Conservation (phyloP, 2,329 filamentous ascomycete genomes). For the Eurotiales sp. region DNA sequence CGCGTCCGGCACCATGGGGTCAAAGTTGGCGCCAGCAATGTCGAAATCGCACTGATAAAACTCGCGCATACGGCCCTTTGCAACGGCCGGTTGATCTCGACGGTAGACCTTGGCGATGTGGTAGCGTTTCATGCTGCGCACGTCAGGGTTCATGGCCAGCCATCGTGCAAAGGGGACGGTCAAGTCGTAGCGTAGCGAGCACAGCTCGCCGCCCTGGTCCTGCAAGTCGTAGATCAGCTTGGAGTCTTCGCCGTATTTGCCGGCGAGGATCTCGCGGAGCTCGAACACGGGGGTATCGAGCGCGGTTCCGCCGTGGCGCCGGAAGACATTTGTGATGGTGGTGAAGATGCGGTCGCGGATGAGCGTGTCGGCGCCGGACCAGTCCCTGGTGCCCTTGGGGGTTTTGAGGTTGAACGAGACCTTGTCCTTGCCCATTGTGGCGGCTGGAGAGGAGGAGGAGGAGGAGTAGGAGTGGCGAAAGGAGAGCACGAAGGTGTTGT, state of each 20-base stretch:
- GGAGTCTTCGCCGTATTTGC: constrained; percentile 89
- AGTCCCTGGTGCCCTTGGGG: constrained; percentile 88
- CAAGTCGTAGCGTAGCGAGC: constrained; percentile 79
- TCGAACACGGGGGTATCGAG: constrained; percentile 84
- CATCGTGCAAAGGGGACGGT: constrained; percentile 89
- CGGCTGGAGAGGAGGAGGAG: constrained; percentile 11
- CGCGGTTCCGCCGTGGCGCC: constrained; percentile 74
- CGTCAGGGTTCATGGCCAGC: constrained; percentile 82
- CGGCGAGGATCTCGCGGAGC: constrained; percentile 77
- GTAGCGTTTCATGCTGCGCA: constrained; percentile 86
- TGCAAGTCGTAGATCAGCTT: constrained; percentile 88
- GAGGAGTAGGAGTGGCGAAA: constrained; percentile 7
- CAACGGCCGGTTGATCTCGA: constrained; percentile 78
- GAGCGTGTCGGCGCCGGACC: constrained; percentile 73
- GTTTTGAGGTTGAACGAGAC: constrained; percentile 68
- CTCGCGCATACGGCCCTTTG: constrained; percentile 88
- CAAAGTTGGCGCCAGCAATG: constrained; percentile 75
- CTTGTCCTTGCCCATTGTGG: constrained; percentile 24
- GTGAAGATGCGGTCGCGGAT: constrained; percentile 76
- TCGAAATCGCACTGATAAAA: constrained; percentile 98
- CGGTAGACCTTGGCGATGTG: constrained; percentile 92
- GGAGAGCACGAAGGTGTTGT: constrained; percentile 16
- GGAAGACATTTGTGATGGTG: constrained; percentile 74
- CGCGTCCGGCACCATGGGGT: constrained; percentile 87
- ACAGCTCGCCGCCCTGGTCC: constrained; percentile 82